Evolutionary conservation across 164 flowering plant genomes (phyloP), one percentile per base, ranked within the genome.

Genomic region (Hamamelis virginiana): DNA sequence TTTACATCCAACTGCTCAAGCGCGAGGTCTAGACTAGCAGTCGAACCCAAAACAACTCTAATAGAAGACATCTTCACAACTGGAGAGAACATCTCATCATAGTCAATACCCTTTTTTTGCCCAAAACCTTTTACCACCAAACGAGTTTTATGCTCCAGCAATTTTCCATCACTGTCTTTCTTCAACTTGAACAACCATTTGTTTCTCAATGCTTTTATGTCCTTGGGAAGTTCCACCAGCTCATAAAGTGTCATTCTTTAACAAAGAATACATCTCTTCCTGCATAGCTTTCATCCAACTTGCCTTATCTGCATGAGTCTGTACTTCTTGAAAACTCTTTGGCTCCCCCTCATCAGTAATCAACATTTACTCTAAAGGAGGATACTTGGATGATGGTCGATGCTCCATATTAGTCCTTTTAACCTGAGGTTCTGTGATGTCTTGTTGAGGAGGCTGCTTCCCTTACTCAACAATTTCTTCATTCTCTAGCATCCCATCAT

Each of bases 321-420:
- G 13, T 18, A n/a, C 60, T 22, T 52, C 60, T 0, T 53, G 11
- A 38, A 27, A 67, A 28, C 38, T 38, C 13, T 56, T 52, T n/a
- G 50, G 69, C 53, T 70, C 77, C 44, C 69, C 72, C 45, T 61
- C 69, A 33, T 70, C 46, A 26, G 61, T 66, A 1, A 66, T 4
- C 14, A 66, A 9, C 5, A 64, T 25, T 15, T 56, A 70, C 15
- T 66, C 53, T 11, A 6, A 58, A 9, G 13, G 3, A 9, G 61
- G 21, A 27, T 73, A 73, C 15, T 21, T 69, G 0, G 21, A 60
- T 15, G 69, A 63, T 5, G 52, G 66, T 41, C 5, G 19, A 0
- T 9, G 45, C 15, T 41, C 48, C 59, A 71, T 67, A 1, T 44
- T 25, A 11, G 71, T 59, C n/a, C 71, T 59, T 44, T 61, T 22